These are phyloP conservation scores for Berkeleyomyces rouxiae DNA, from an alignment of 2,329 filamentous ascomycete species.

Conservation along the genomic window DNA sequence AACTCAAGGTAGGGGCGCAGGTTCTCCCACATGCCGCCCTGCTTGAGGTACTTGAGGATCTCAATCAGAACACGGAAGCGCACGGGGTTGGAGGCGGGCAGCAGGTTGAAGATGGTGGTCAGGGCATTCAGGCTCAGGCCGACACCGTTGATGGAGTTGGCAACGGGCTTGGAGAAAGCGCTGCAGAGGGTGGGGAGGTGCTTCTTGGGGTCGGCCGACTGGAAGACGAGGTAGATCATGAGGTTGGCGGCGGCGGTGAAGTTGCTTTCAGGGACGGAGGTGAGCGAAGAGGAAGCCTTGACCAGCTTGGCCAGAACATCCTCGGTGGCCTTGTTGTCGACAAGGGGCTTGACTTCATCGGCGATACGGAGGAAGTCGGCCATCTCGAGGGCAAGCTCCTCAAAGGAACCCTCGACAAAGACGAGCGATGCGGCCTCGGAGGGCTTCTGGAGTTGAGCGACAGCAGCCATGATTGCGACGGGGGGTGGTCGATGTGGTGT, in stretches of 20 bases:
- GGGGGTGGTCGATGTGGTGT: neutral
- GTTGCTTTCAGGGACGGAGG: constrained; percentile 84
- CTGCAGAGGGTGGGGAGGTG: constrained; percentile 78
- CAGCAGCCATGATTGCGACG: constrained; percentile 20
- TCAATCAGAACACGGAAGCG: constrained; percentile 83
- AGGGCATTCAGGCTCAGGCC: constrained; percentile 79
- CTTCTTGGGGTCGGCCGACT: constrained; percentile 69
- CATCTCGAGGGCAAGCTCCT: constrained; percentile 86
- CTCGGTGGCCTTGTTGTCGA: constrained; percentile 62
- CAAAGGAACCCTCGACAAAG: constrained; percentile 81
- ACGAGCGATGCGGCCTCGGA: constrained; percentile 31
- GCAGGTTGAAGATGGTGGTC: constrained; percentile 91
- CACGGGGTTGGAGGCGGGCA: constrained; percentile 57
- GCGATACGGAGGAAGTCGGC: constrained; percentile 81
- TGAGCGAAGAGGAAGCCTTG: constrained; percentile 58
- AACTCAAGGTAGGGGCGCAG: constrained; percentile 70
- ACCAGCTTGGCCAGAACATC: constrained; percentile 83
- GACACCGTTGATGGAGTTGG: constrained; percentile 68
- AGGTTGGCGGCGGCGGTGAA: constrained; percentile 94
- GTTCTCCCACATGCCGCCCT: constrained; percentile 61
- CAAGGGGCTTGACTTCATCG: constrained; percentile 57
- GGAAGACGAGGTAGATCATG: constrained; percentile 78
- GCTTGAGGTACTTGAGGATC: constrained; percentile 68
- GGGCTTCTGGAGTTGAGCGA: constrained; percentile 24
- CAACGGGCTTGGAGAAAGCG: constrained; percentile 75